These are phyloP conservation scores for Neospora caninum DNA, from an alignment of 169 alveolate species.

Conservation along the genomic window DNA sequence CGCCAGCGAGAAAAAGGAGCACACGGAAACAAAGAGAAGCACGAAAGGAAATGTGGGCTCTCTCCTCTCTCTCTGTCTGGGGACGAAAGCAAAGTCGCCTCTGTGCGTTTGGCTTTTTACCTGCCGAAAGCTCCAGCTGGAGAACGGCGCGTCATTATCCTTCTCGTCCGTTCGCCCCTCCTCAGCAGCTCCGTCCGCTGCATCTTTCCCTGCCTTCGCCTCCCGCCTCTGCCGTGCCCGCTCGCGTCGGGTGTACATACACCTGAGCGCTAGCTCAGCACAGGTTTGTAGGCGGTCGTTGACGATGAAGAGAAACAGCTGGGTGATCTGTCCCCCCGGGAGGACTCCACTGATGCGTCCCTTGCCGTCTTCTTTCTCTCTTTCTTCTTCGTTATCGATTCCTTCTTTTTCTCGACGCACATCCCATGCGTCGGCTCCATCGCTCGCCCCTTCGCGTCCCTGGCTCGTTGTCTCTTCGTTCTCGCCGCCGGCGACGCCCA, in stretches of 20 bases:
- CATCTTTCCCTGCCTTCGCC: background rate
- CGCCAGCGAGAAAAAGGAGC: too few species aligned
- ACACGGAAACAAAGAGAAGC: background rate
- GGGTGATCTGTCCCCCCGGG: background rate
- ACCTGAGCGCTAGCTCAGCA: conserved; percentile 26
- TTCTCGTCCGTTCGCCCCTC: background rate
- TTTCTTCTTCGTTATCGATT: background rate
- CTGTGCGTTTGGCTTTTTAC: background rate
- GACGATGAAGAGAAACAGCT: conserved; percentile 24
- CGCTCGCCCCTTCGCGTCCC: background rate
- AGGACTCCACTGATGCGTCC: background rate
- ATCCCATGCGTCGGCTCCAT: background rate
- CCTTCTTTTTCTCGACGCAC: background rate
- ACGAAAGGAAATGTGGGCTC: too few species aligned
- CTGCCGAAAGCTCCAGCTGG: background rate
- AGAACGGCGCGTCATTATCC: background rate
- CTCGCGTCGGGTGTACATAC: conserved; percentile 12
- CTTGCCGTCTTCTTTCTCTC: background rate
- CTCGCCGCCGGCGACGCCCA: too few species aligned
- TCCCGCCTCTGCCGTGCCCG: background rate
- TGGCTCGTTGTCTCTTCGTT: background rate
- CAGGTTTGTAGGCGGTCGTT: conserved; percentile 26
- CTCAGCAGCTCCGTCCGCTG: background rate
- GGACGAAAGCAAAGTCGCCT: too few species aligned
- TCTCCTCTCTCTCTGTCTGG: too few species aligned